These are phyloP conservation scores for Pleurotus sapidus DNA, from an alignment of 768 basidiomycete species.

Conservation along the genomic window DNA sequence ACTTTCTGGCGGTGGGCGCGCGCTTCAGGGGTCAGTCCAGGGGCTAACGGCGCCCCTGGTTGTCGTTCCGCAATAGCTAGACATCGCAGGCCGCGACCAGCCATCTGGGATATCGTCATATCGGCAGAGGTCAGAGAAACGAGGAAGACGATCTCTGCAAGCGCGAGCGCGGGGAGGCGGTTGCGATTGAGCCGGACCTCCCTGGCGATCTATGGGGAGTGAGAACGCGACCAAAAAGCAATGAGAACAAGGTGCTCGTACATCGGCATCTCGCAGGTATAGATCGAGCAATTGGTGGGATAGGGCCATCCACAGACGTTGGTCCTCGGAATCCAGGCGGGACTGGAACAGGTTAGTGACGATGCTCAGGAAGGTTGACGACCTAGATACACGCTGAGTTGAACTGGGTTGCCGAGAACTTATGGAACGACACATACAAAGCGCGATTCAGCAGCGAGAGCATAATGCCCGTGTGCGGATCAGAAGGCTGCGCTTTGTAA, in stretches of 20 bases:
- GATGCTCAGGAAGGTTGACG: slow-evolving; percentile 44
- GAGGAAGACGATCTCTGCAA: slow-evolving; percentile 72
- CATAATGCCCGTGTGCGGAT: slow-evolving; percentile 32
- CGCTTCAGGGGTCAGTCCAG: slow-evolving; percentile 55
- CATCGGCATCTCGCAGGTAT: slow-evolving; percentile 47
- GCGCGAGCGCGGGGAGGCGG: slow-evolving; percentile 60
- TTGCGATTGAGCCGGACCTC: slow-evolving; percentile 47
- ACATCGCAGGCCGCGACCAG: slow-evolving; percentile 66
- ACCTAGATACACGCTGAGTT: slow-evolving; percentile 22
- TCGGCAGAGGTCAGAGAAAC: slow-evolving; percentile 71
- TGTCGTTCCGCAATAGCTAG: slow-evolving; percentile 67
- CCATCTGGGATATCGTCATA: slow-evolving; percentile 60
- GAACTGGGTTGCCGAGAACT: neutral
- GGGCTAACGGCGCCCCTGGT: slow-evolving; percentile 50
- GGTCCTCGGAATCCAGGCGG: slow-evolving; percentile 57
- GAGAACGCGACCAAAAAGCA: neutral
- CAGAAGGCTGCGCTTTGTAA: slow-evolving; percentile 37
- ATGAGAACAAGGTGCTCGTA: slow-evolving; percentile 20
- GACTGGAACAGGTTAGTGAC: slow-evolving; percentile 55
- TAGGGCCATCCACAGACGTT: slow-evolving; percentile 68
- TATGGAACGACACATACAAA: slow-evolving; percentile 33
- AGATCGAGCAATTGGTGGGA: slow-evolving; percentile 58
- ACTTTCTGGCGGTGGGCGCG: slow-evolving; percentile 67
- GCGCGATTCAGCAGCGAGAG: slow-evolving; percentile 43
- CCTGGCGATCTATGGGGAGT: slow-evolving; percentile 32